phyloP scores from a whole-genome alignment of 495 filamentous ascomycete species.

The Aspergillus incahuasiensis region DNA sequence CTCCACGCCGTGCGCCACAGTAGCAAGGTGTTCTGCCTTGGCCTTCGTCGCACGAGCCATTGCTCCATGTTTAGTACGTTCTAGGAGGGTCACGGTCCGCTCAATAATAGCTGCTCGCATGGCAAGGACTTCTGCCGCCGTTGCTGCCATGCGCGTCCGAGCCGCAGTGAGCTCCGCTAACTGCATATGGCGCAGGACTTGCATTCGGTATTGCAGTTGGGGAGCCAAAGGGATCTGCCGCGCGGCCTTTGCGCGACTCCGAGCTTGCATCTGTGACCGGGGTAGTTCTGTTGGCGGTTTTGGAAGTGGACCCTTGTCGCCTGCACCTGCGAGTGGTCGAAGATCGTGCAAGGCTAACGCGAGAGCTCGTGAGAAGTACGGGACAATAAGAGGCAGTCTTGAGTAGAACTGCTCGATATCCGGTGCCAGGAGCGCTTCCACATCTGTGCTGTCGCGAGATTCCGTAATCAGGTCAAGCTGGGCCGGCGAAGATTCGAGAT shows the following conservation, averaged over 20 bases:
- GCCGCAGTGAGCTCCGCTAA: conserved; percentile 31
- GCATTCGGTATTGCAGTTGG: conserved; percentile 26
- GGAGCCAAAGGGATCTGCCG: conserved; percentile 24
- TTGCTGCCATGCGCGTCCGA: conserved; percentile 34
- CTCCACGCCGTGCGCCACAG: conserved; percentile 51
- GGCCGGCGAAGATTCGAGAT: conserved; percentile 31
- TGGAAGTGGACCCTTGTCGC: background rate
- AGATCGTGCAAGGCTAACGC: conserved; percentile 25
- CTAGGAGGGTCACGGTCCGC: conserved; percentile 42
- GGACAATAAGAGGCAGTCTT: conserved; percentile 26
- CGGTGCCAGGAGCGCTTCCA: conserved; percentile 31
- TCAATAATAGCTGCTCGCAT: conserved; percentile 32
- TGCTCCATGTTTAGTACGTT: conserved; percentile 61
- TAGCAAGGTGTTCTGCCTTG: conserved; percentile 53
- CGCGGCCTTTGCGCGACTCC: conserved; percentile 21
- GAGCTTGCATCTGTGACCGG: conserved; percentile 26
- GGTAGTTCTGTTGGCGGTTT: conserved; percentile 1
- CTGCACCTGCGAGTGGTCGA: conserved; percentile 24
- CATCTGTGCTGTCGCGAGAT: conserved; percentile 15
- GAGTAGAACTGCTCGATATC: conserved; percentile 38
- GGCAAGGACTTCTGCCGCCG: conserved; percentile 33
- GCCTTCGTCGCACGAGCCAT: conserved; percentile 53
- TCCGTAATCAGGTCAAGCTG: conserved; percentile 23
- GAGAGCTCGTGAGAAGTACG: conserved; percentile 25
- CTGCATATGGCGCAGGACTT: conserved; percentile 25